phyloP scores from a whole-genome alignment of 1,284 basidiomycete genomes.

The Fomitopsis palustris region DNA sequence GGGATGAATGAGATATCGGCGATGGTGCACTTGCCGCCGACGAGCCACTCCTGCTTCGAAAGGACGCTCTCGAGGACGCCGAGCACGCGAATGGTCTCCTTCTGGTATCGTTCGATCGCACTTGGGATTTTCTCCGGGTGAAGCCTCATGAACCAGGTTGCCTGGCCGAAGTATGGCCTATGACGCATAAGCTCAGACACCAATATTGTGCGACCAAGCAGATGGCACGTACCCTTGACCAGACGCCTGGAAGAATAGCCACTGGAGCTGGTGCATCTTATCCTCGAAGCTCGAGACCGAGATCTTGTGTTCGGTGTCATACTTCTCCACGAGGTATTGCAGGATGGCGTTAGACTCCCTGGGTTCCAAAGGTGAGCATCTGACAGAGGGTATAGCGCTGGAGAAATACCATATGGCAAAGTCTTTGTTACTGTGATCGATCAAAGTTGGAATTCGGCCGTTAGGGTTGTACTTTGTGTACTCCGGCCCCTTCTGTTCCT shows the following conservation, averaged over 20 bases:
- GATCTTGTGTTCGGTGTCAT: slow-evolving; percentile 20
- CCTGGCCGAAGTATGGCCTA: slow-evolving; percentile 22
- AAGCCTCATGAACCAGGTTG: slow-evolving; percentile 22
- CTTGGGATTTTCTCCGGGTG: slow-evolving; percentile 23
- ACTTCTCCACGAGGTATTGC: slow-evolving; percentile 29
- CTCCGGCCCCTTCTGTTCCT: slow-evolving; percentile 25
- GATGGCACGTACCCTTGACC: slow-evolving; percentile 22
- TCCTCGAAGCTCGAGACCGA: slow-evolving; percentile 20
- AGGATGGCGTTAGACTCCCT: slow-evolving; percentile 34
- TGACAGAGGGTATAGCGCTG: neutral
- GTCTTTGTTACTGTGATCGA: slow-evolving; percentile 31
- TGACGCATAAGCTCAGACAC: neutral
- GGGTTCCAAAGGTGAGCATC: neutral
- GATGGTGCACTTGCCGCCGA: slow-evolving; percentile 14
- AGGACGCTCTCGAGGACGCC: slow-evolving; percentile 29
- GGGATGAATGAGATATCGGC: slow-evolving; percentile 17
- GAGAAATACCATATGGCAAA: slow-evolving; percentile 5
- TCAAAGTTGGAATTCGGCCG: slow-evolving; percentile 30
- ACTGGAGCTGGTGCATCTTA: slow-evolving; percentile 19
- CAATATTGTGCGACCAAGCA: neutral
- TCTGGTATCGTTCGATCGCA: slow-evolving; percentile 28
- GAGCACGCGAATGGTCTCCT: slow-evolving; percentile 29
- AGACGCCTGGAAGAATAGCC: slow-evolving; percentile 28
- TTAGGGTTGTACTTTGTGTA: slow-evolving; percentile 28
- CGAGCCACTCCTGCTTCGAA: slow-evolving; percentile 17